phyloP scores from a whole-genome alignment of 768 basidiomycete species.

The Naganishia friedmannii region DNA sequence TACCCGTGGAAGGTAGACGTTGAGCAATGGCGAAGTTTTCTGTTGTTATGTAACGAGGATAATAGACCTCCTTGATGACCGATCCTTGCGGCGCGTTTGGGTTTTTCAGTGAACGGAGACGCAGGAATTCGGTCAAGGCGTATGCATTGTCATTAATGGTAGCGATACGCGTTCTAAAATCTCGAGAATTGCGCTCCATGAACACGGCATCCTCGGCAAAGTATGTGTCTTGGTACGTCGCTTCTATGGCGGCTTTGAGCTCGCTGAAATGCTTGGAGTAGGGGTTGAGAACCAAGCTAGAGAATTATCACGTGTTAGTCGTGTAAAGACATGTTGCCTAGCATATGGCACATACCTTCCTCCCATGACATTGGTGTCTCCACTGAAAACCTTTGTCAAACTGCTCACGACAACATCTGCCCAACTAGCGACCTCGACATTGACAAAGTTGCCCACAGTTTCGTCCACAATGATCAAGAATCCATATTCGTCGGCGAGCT shows the following conservation, averaged over 20 bases:
- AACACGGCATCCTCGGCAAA: conserved; percentile 88
- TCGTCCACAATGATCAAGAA: conserved; percentile 90
- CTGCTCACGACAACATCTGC: conserved; percentile 89
- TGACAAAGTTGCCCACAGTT: conserved; percentile 89
- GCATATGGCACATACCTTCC: conserved; percentile 66
- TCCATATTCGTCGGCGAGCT: conserved; percentile 78
- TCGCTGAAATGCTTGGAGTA: conserved; percentile 64
- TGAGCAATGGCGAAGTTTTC: conserved; percentile 67
- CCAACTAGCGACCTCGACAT: conserved; percentile 80
- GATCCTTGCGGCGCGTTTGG: conserved; percentile 41
- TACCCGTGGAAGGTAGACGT: conserved; percentile 55
- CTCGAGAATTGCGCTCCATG: conserved; percentile 97
- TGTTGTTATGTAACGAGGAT: conserved; percentile 76
- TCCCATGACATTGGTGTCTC: conserved; percentile 93
- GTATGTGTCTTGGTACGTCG: conserved; percentile 76
- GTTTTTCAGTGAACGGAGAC: conserved; percentile 55
- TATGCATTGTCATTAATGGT: conserved; percentile 79
- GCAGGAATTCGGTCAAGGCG: conserved; percentile 74
- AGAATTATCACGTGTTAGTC: neutral
- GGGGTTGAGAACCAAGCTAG: conserved; percentile 83
- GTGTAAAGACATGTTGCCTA: neutral
- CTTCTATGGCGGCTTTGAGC: conserved; percentile 63
- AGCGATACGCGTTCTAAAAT: conserved; percentile 73
- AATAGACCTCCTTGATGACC: conserved; percentile 78
- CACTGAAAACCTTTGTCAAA: conserved; percentile 90